Base-by-base conservation (phyloP, 202 grass and related monocot genomes). In the Brachypodium distachyon region DNA sequence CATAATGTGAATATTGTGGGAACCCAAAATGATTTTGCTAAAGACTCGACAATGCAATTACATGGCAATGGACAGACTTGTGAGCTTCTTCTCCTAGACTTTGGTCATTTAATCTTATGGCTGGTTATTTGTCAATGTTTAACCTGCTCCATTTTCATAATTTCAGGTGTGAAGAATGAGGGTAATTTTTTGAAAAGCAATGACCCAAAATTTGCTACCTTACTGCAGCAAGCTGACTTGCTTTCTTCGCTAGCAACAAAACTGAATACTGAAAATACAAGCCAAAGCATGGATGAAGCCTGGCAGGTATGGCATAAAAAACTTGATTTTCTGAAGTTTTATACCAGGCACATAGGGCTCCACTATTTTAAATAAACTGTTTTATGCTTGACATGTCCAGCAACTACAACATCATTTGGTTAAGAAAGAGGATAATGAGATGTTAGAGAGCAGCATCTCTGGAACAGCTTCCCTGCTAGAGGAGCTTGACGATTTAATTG, bases 241-340 rank as follows among this genome's bases (percentile, higher is more conserved):
- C 89, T 99, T 63, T 89, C 77, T 52, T 96, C 90, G 64, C 85
- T 99, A 83, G 92, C 96, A 31, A 74, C 82, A 62, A 93, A 96
- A 91, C 70, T 99, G 38, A 96, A 93, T 72, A 55, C 81, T 78
- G 96, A 89, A 61, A 78, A 88, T 31, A 87, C 81, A 0, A 87
- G 87, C 76, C 83, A 89, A 82, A 99, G 90, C 61, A 87, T 93
- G 74, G 96, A 99, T 44, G 96, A 99, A 78, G 87, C 96, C 18
- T 91, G 96, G 92, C 87, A 96, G 92, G 92, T 96, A 78, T 77
- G 59, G 31, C 61, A 53, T 44, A 32, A 0, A 8, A 28, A 67
- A 18, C 26, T 43, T 70, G 29, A 23, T 80, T 25, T 32, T 47
- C 31, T 4, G 25, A 44, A 67, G 22, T 79, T 73, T n/a, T 72